Percentiles rank a stretch among this genome's conserved stretches.
Conservation (phyloP, 2,329 filamentous ascomycete genomes). For the Curvularia sp. region DNA sequence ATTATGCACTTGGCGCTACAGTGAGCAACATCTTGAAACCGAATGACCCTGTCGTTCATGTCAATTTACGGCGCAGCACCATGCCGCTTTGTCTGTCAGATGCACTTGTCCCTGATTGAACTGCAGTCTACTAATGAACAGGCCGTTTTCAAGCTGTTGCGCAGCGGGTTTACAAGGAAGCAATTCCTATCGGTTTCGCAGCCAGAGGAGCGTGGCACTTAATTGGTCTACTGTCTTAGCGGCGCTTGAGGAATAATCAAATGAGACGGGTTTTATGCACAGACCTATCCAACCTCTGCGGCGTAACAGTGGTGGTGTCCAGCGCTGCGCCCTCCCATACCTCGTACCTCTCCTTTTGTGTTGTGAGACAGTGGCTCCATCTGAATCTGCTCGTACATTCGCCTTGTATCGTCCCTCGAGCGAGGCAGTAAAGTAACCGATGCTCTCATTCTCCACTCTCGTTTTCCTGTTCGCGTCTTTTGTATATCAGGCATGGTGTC, state of each 20-base stretch:
- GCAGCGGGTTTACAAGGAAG: background rate
- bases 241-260: background rate
- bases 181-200: background rate
- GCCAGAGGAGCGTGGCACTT: background rate
- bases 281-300: background rate
- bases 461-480: background rate
- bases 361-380: background rate
- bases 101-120: background rate
- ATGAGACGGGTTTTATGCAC: background rate
- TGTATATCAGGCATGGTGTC: conserved; percentile 12
- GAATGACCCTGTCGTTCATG: background rate
- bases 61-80: background rate
- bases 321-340: background rate
- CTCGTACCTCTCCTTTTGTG: background rate
- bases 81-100: background rate
- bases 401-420: background rate
- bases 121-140: background rate
- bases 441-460: background rate
- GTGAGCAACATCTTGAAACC: background rate
- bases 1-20: background rate
- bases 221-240: background rate
- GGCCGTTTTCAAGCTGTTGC: background rate
- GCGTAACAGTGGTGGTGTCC: background rate
- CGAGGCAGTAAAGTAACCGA: background rate
- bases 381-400: background rate